Evolutionary conservation across 352 stramenopile species (phyloP).

Genomic region (Thraustochytrium striatum): DNA sequence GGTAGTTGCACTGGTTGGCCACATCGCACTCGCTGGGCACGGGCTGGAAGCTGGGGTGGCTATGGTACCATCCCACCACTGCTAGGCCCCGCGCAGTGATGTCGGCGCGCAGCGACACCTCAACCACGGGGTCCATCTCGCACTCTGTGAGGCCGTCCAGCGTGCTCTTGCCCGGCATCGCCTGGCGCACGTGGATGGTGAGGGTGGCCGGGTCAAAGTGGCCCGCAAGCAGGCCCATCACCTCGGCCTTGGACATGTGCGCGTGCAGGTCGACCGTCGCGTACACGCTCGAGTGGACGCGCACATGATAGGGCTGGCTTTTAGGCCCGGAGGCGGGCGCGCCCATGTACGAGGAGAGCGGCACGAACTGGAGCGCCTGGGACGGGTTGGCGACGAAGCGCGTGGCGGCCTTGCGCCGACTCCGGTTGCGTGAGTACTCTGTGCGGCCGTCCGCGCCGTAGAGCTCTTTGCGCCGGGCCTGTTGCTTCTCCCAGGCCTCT

Average conservation of each 20-base stretch:
- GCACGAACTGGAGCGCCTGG: constrained; percentile 43
- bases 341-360: constrained; percentile 26
- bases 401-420: neutral
- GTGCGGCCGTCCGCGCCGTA: constrained; percentile 28
- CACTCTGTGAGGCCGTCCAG: constrained; percentile 85
- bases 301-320: constrained; percentile 72
- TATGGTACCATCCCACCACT: constrained; percentile 92
- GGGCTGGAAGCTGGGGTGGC: constrained; percentile 82
- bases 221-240: constrained; percentile 87
- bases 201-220: constrained; percentile 73
- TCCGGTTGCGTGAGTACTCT: constrained; percentile 50
- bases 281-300: constrained; percentile 76
- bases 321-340: neutral
- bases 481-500: constrained; percentile 34
- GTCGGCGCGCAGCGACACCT: constrained; percentile 81
- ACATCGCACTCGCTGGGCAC: constrained; percentile 87
- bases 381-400: constrained; percentile 30
- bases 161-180: constrained; percentile 83
- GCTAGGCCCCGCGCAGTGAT: constrained; percentile 78
- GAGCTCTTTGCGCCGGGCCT: constrained; percentile 25
- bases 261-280: constrained; percentile 86
- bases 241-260: constrained; percentile 83
- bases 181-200: constrained; percentile 81
- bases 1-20: constrained; percentile 87
- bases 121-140: constrained; percentile 85